Conservation (phyloP, 345 rosid species). For the Ceriops tagal region DNA sequence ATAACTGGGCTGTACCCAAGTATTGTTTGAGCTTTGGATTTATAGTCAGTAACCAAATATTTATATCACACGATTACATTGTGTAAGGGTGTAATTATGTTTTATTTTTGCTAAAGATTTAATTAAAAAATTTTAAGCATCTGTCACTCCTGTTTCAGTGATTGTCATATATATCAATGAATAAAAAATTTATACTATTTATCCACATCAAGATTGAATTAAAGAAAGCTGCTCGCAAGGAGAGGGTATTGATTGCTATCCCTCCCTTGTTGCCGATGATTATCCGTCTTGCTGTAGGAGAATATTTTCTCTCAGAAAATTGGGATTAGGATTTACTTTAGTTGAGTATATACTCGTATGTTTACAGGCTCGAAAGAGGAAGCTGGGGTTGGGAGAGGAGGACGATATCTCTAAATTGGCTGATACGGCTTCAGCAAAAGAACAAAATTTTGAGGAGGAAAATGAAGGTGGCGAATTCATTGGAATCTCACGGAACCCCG, state of each 20-base stretch:
- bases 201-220: no score
- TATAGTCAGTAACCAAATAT: no score
- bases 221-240: constrained; percentile 85
- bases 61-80: no score
- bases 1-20: no score
- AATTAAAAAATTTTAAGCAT: no score
- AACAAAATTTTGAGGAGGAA: constrained; percentile 25
- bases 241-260: constrained; percentile 50
- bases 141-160: no score
- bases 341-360: not conserved
- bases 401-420: constrained; percentile 35
- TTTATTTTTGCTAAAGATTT: no score
- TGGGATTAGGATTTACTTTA: no score
- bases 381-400: constrained; percentile 59
- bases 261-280: not conserved
- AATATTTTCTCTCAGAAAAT: not conserved
- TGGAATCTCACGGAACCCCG: constrained; percentile 37
- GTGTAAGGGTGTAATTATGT: no score
- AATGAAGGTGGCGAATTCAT: constrained; percentile 22
- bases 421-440: constrained; percentile 19
- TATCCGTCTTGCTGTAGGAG: not conserved
- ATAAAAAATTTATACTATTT: no score
- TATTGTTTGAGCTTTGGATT: no score
- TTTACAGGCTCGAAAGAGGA: constrained; percentile 67
- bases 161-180: no score